A percentile compares a stretch with the other conserved stretches of the same genome.
Conservation (phyloP, 768 basidiomycete genomes). For the Suillus hirtellus region DNA sequence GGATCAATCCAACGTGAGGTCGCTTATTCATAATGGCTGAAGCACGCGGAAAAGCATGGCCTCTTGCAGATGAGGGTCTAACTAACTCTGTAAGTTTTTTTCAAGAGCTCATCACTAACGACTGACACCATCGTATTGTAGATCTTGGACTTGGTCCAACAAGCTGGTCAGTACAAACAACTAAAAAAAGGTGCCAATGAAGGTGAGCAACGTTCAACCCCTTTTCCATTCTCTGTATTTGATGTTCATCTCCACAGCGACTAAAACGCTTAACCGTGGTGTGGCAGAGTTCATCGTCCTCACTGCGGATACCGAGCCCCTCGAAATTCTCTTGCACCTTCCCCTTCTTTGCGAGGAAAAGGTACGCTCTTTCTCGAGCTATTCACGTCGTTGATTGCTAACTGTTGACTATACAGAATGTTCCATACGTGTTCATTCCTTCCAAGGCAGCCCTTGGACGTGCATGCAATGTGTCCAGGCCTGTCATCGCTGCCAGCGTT, state of each 20-base stretch:
- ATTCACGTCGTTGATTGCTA: not conserved
- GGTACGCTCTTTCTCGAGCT: constrained; percentile 41
- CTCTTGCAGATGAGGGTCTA: constrained; percentile 78
- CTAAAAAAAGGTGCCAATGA: constrained; percentile 99
- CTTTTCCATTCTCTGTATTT: not conserved
- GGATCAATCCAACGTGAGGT: constrained; percentile 87
- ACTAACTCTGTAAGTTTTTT: constrained; percentile 77
- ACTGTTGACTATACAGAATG: not conserved
- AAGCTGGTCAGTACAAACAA: constrained; percentile 97
- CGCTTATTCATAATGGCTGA: constrained; percentile 61
- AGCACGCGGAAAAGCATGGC: constrained; percentile 81
- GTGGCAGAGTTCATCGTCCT: constrained; percentile 97
- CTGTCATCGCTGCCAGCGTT: constrained; percentile 94
- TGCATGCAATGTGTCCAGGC: constrained; percentile 93
- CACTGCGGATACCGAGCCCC: constrained; percentile 94
- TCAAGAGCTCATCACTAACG: constrained; percentile 1
- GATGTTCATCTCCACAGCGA: constrained; percentile 53
- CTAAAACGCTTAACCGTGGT: constrained; percentile 97
- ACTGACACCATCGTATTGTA: constrained; percentile 29
- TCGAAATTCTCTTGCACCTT: constrained; percentile 96
- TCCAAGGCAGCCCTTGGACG: constrained; percentile 96
- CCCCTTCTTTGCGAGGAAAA: constrained; percentile 99
- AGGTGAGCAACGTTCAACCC: constrained; percentile 48
- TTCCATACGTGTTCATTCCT: constrained; percentile 89
- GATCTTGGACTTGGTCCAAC: constrained; percentile 96